Evolutionary conservation across 1,284 basidiomycete species (phyloP), one percentile per base, ranked within the genome.

Genomic region (Schizopora paradoxa): DNA sequence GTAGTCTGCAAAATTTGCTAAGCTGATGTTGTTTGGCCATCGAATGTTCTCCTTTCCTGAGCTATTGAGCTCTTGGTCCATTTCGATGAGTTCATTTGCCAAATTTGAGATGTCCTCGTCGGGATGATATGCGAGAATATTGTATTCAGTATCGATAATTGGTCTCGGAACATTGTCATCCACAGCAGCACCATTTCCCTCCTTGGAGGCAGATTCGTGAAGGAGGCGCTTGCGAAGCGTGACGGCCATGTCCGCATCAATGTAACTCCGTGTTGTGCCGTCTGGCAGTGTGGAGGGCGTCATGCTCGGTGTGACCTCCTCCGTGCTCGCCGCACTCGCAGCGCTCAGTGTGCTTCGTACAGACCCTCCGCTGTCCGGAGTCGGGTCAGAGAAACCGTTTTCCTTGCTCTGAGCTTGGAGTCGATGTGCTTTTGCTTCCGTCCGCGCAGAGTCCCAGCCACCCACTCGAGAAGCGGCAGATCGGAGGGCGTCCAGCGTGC

Each of bases 1-100:
- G 64, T 95, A 99, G 45, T 89, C 79, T 37, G 79, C 77, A 61
- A 96, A 99, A 65, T 94, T 89, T 59, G 73, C 77, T 58, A 82
- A 77, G 0, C 83, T 86, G 53, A 98, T 76, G 61, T 95, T 98
- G 40, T 82, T 69, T 0, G 95, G 95, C 82, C 90, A 99, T 21
- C 75, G 76, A 33, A 91, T 73, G 40, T 68, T 67, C 35, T 70
- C 62, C 0, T 77, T 74, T 2, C 91, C 90, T 21, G 75, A 70
- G 47, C 82, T 85, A 18, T 78, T 77, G 13, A 98, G 70, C 57
- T 94, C 91, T 19, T 75, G 75, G 54, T 88, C 77, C 42, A 93
- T 71, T 45, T 88, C 86, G 13, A 82, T 77, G 50, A 91, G 85
- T 43, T 90, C 84, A 43, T 72, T 72, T 6, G 93, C 91, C 27